phyloP scores from a whole-genome alignment of 108 stramenopile species.

The Phaeodactylum tricornutum region DNA sequence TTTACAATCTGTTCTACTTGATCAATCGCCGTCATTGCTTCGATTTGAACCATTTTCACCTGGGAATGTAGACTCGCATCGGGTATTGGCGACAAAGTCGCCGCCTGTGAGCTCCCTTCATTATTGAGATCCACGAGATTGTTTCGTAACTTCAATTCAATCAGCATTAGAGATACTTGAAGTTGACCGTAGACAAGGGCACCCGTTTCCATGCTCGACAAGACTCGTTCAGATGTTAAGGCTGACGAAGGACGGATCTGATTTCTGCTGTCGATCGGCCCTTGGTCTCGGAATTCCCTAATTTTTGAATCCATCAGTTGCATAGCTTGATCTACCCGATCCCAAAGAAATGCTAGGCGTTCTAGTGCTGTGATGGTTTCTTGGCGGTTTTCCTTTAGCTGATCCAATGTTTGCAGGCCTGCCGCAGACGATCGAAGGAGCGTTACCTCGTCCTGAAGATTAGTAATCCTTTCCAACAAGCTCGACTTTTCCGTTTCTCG shows the following conservation, averaged over 20 bases:
- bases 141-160: slow-evolving; percentile 35
- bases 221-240: too few relatives aligned
- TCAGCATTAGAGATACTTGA: slow-evolving; percentile 27
- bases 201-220: slow-evolving; percentile 26
- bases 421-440: slow-evolving; percentile 6
- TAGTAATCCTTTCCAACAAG: slow-evolving; percentile 14
- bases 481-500: slow-evolving; percentile 11
- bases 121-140: slow-evolving; percentile 17
- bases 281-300: slow-evolving; percentile 10
- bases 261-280: too few relatives aligned
- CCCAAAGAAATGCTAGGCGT: slow-evolving; percentile 21
- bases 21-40: slow-evolving; percentile 17
- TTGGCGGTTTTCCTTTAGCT: slow-evolving; percentile 17
- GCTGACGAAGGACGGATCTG: too few relatives aligned
- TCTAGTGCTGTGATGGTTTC: slow-evolving; percentile 15
- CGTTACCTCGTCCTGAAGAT: slow-evolving; percentile 10
- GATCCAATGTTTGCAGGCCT: slow-evolving; percentile 6
- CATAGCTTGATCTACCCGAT: slow-evolving; percentile 19
- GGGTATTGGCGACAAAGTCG: background rate
- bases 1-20: slow-evolving; percentile 22
- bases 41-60: slow-evolving; percentile 15
- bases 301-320: slow-evolving; percentile 16
- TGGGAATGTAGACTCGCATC: slow-evolving; percentile 4
- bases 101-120: slow-evolving; percentile 7
- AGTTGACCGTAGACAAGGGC: slow-evolving; percentile 31